Evolutionary conservation across 2,329 filamentous ascomycete species (phyloP).

Genomic region (Paraconiothyrium brasiliense): DNA sequence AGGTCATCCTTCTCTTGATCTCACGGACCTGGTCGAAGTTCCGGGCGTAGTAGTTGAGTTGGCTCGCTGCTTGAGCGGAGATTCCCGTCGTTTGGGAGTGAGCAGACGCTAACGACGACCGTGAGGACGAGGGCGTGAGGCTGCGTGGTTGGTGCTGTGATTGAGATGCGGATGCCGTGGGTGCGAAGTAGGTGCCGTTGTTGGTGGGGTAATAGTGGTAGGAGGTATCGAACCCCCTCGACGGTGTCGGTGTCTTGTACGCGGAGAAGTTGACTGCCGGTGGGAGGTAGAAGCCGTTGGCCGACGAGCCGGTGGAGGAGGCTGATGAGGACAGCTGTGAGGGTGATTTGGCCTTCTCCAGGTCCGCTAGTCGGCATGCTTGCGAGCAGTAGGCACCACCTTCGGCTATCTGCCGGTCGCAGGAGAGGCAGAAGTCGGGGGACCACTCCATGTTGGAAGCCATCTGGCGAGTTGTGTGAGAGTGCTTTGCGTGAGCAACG

Average conservation of each 20-base stretch:
- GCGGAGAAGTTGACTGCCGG: conserved; percentile 79
- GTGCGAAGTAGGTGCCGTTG: conserved; percentile 51
- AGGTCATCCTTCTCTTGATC: conserved; percentile 55
- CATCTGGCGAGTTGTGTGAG: conserved; percentile 35
- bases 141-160: conserved; percentile 52
- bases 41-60: conserved; percentile 85
- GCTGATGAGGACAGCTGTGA: conserved; percentile 63
- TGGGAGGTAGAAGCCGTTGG: conserved; percentile 71
- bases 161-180: conserved; percentile 28
- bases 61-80: conserved; percentile 79
- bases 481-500: conserved; percentile 8
- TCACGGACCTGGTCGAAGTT: conserved; percentile 85
- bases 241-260: conserved; percentile 66
- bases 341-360: conserved; percentile 71
- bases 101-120: conserved; percentile 83
- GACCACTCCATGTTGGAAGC: conserved; percentile 72
- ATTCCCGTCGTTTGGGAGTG: conserved; percentile 66
- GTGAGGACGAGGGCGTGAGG: conserved; percentile 73
- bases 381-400: conserved; percentile 91
- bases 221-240: conserved; percentile 48
- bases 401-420: conserved; percentile 83
- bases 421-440: conserved; percentile 91
- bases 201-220: conserved; percentile 48
- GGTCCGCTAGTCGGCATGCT: conserved; percentile 85
- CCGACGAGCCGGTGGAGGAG: conserved; percentile 60